Base-by-base conservation (phyloP, 192 early-diverging fungal genomes). In the Lobosporangium transversale region DNA sequence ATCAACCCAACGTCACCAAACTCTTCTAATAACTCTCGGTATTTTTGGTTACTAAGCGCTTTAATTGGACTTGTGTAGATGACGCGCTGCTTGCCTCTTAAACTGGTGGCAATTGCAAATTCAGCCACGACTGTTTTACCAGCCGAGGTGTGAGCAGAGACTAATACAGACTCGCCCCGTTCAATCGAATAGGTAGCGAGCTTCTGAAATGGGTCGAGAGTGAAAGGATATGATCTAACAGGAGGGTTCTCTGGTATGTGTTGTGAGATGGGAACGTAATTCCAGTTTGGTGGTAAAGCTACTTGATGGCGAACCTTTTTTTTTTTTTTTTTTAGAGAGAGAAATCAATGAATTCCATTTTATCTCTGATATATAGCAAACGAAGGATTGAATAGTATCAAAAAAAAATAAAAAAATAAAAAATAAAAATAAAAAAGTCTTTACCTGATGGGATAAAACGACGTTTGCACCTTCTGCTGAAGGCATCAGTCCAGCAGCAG, bases 121-220 rank as follows among this genome's bases (percentile, higher is more conserved):
- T 99, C 97, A n/a, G 97, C 97, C 27, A 99, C 94, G 3, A 99
- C 97, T 0, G 97, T 99, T 75, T 99, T 99, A 59, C 97, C 97
- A 17, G 97, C 97, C 40, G 93, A 94, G 1, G 97, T 99, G 55
- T 99, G 97, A 0, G 97, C 97, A 45, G 93, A 89, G 1, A 99
- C 96, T 36, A 99, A 78, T n/a, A 99, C 96, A 3, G 93, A 95
- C 75, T 99, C 97, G 40, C 89, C 86, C 67, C 94, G 84, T 66
- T 97, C 86, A 53, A 99, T 99, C 51, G 91, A 94, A 74, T 87
- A 83, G 24, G 97, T 91, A 3, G 97, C 87, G 18, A 91, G 91
- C 35, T 88, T 83, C 80, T 99, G 97, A 84, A 99, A 99, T 49
- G 96, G 95, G 90, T 99, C 97, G 36, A 99, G 86, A 15, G 86